Percentiles rank a stretch among this genome's conserved stretches.
Evolutionary conservation across 176 grass and related monocot species (phyloP).

Genomic region (Alloteropsis semialata): DNA sequence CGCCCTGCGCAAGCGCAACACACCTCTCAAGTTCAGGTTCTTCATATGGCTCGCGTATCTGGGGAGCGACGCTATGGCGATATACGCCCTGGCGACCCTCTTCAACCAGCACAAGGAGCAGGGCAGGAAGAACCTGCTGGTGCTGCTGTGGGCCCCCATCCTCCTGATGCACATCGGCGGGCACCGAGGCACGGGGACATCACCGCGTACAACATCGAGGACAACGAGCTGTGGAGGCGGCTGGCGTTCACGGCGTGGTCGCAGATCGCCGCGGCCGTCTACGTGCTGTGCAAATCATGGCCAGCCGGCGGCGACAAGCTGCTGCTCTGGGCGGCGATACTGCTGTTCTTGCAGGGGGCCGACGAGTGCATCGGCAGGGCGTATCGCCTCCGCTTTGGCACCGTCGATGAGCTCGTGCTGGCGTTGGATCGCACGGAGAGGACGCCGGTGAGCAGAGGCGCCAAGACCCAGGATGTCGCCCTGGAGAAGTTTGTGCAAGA

Average conservation of each 20-base stretch:
- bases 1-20: fast-evolving
- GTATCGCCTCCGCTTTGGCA: too few relatives aligned
- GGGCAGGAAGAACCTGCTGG: neutral
- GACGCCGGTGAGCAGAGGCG: too few relatives aligned
- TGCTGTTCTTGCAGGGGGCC: neutral
- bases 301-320: neutral
- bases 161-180: neutral
- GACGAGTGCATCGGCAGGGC: too few relatives aligned
- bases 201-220: neutral
- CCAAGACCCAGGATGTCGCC: too few relatives aligned
- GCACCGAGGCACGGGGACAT: neutral
- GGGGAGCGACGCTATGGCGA: neutral
- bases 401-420: too few relatives aligned
- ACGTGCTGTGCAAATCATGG: neutral
- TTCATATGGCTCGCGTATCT: neutral
- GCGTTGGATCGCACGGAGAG: too few relatives aligned
- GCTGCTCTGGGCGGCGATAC: neutral
- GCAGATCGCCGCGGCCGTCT: neutral
- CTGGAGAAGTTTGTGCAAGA: too few relatives aligned
- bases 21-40: fast-evolving
- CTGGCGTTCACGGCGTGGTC: neutral
- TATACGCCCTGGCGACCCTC: neutral
- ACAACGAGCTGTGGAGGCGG: constrained; percentile 12
- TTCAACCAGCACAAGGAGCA: neutral
- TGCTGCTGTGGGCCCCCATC: neutral